phyloP scores from a whole-genome alignment of 2,329 filamentous ascomycete species.

The Epichloe gansuensis region DNA sequence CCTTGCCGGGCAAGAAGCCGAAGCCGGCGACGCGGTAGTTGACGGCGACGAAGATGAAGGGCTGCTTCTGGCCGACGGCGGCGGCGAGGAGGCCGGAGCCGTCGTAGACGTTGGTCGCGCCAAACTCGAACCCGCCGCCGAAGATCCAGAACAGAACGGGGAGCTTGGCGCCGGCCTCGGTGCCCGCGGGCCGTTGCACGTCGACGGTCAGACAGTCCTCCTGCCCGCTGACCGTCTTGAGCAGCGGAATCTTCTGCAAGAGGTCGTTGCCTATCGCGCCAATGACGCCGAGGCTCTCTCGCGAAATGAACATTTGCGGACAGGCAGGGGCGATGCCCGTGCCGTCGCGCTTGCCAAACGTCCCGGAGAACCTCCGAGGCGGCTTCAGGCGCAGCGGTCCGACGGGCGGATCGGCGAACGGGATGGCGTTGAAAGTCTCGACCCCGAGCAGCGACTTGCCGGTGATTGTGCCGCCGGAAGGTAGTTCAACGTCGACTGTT shows the following conservation, averaged over 20 bases:
- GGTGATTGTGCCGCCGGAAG: conserved; percentile 44
- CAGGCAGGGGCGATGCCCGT: conserved; percentile 48
- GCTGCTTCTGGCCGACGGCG: conserved; percentile 20
- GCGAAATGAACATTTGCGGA: conserved; percentile 56
- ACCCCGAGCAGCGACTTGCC: conserved; percentile 34
- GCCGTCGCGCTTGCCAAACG: conserved; percentile 49
- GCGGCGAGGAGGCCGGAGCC: conserved; percentile 19
- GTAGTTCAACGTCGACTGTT: conserved; percentile 39
- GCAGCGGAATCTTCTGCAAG: conserved; percentile 41
- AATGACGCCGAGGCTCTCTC: conserved; percentile 26
- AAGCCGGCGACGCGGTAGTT: conserved; percentile 3
- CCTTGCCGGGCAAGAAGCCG: conserved; percentile 2
- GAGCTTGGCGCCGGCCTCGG: conserved; percentile 39
- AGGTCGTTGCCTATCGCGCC: conserved; percentile 35
- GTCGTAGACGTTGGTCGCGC: not conserved
- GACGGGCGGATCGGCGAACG: conserved; percentile 57
- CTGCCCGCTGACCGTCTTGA: conserved; percentile 40
- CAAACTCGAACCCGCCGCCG: conserved; percentile 3
- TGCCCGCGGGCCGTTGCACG: conserved; percentile 46
- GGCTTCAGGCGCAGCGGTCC: conserved; percentile 55
- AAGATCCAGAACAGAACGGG: conserved; percentile 36
- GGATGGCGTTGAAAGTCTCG: conserved; percentile 63
- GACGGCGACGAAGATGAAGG: conserved; percentile 1
- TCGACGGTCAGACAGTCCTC: conserved; percentile 55
- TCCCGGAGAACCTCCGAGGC: conserved; percentile 42